Percentiles rank a stretch among this genome's conserved stretches.
Conservation (phyloP, 495 filamentous ascomycete species). For the Tuber borchii region DNA sequence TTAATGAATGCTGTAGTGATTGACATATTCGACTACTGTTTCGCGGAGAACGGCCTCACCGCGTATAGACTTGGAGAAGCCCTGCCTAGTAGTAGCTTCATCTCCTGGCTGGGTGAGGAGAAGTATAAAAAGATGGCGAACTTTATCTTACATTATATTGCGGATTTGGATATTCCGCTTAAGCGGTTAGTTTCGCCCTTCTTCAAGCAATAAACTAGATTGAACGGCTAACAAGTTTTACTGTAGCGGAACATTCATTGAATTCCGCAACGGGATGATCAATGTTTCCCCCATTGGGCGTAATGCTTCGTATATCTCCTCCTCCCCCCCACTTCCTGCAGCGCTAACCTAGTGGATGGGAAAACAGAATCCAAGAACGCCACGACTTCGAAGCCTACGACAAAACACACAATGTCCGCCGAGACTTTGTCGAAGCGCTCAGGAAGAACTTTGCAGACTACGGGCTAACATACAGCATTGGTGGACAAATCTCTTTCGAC, state of each 20-base stretch:
- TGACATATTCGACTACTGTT: constrained; percentile 87
- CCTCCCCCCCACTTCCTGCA: not conserved
- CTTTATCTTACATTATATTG: constrained; percentile 82
- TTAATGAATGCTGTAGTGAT: constrained; percentile 21
- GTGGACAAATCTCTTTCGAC: constrained; percentile 96
- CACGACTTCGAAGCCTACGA: constrained; percentile 74
- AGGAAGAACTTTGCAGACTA: constrained; percentile 74
- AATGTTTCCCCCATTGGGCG: constrained; percentile 89
- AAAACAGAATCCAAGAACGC: constrained; percentile 59
- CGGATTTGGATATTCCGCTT: constrained; percentile 76
- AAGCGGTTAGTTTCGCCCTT: constrained; percentile 51
- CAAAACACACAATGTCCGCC: constrained; percentile 63
- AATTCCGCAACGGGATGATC: constrained; percentile 97
- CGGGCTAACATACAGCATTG: constrained; percentile 85
- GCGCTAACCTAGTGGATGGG: not conserved
- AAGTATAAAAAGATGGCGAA: constrained; percentile 81
- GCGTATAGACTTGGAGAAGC: constrained; percentile 73
- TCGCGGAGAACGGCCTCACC: constrained; percentile 88
- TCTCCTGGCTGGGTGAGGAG: constrained; percentile 84
- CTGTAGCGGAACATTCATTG: constrained; percentile 80
- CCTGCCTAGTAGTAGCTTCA: constrained; percentile 73
- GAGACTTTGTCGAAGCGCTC: constrained; percentile 63
- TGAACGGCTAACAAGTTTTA: not conserved
- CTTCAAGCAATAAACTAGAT: not conserved
- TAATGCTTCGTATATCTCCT: constrained; percentile 54